Evolutionary conservation across 2,329 filamentous ascomycete genomes (phyloP).

Genomic region (Fusarium armeniacum): DNA sequence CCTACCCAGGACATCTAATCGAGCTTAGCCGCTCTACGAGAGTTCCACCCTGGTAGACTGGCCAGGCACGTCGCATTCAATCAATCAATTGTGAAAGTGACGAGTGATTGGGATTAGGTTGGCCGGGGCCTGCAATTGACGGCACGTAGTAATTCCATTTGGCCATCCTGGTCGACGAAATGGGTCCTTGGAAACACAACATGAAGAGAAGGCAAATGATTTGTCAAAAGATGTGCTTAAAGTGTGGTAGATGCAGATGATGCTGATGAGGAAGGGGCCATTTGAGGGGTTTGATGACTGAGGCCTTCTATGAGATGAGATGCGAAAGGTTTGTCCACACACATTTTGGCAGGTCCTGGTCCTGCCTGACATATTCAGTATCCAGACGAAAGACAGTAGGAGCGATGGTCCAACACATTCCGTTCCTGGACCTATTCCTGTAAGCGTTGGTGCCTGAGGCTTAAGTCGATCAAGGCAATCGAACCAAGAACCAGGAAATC

Average conservation of each 20-base stretch:
- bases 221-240: constrained; percentile 38
- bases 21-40: constrained; percentile 27
- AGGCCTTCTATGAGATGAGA: constrained; percentile 22
- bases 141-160: constrained; percentile 22
- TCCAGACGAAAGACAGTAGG: neutral
- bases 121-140: constrained; percentile 26
- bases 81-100: constrained; percentile 29
- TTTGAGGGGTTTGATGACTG: constrained; percentile 23
- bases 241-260: constrained; percentile 34
- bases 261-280: constrained; percentile 14
- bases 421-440: neutral
- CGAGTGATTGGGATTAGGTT: constrained; percentile 23
- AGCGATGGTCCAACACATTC: neutral
- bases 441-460: neutral
- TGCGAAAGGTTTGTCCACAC: constrained; percentile 1
- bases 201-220: constrained; percentile 34
- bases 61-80: constrained; percentile 25
- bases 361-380: neutral
- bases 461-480: neutral
- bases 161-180: constrained; percentile 28
- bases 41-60: constrained; percentile 1
- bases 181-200: constrained; percentile 23
- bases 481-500: constrained; percentile 8
- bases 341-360: constrained; percentile 1
- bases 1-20: constrained; percentile 33